A percentile compares a stretch with the other conserved stretches of the same genome.
phyloP scores from a whole-genome alignment of 2,329 filamentous ascomycete species.

The Dichotomopilus funicola region DNA sequence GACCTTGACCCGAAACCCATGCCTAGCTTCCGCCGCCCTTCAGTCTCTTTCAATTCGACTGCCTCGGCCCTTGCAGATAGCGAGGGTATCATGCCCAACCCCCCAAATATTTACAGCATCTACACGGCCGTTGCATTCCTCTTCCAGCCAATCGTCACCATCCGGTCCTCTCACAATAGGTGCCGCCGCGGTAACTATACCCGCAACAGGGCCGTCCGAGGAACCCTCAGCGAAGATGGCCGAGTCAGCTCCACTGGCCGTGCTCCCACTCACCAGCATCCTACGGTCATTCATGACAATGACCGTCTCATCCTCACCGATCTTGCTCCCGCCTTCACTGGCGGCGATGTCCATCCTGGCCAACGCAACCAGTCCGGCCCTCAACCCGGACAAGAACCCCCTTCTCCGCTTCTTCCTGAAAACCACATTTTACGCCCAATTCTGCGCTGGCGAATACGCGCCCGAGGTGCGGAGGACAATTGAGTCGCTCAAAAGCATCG shows the following conservation, averaged over 20 bases:
- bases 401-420: constrained; percentile 65
- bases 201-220: background rate
- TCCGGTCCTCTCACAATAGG: constrained; percentile 17
- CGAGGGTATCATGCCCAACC: no score
- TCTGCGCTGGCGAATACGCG: constrained; percentile 75
- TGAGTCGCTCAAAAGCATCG: constrained; percentile 60
- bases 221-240: constrained; percentile 15
- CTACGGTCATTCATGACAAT: constrained; percentile 64
- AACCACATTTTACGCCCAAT: constrained; percentile 83
- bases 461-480: constrained; percentile 62
- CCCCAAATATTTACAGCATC: constrained; percentile 4
- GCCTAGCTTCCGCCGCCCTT: background rate
- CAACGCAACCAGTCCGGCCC: constrained; percentile 56
- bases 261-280: constrained; percentile 60
- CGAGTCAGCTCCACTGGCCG: constrained; percentile 45
- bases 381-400: constrained; percentile 71
- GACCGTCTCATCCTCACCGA: constrained; percentile 60
- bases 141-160: constrained; percentile 21
- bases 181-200: background rate
- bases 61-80: no score
- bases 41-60: background rate
- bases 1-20: background rate
- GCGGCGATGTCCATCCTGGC: constrained; percentile 62
- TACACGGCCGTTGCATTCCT: constrained; percentile 26
- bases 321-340: constrained; percentile 65